Evolutionary conservation across 495 filamentous ascomycete species (phyloP).

Genomic region (Trichoderma orchidacearum): DNA sequence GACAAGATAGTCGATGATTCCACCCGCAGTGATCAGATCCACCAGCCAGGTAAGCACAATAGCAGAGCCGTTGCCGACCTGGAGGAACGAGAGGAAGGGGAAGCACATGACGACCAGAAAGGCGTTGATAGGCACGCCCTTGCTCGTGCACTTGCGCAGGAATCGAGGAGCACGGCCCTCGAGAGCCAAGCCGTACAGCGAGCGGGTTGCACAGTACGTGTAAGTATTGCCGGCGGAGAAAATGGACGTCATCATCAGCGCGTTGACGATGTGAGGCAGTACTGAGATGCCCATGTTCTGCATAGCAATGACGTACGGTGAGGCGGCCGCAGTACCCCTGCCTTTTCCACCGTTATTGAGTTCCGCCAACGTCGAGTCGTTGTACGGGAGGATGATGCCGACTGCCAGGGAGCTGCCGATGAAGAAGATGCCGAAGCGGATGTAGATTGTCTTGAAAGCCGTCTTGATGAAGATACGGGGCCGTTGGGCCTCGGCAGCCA

Average conservation of each 20-base stretch:
- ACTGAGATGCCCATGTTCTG: constrained; percentile 41
- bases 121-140: constrained; percentile 38
- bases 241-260: constrained; percentile 44
- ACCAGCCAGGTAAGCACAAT: constrained; percentile 24
- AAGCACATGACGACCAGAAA: constrained; percentile 35
- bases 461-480: constrained; percentile 29
- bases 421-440: constrained; percentile 38
- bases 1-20: constrained; percentile 45
- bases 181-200: constrained; percentile 48
- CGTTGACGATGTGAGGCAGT: constrained; percentile 55
- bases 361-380: constrained; percentile 21
- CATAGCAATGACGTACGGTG: constrained; percentile 63
- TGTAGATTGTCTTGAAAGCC: constrained; percentile 37
- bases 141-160: constrained; percentile 38
- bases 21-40: constrained; percentile 25
- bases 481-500: constrained; percentile 26
- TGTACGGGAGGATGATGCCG: constrained; percentile 32
- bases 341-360: constrained; percentile 14
- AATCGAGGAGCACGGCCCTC: constrained; percentile 41
- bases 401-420: constrained; percentile 29
- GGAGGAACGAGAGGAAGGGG: constrained; percentile 33
- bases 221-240: constrained; percentile 64
- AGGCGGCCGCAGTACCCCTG: constrained; percentile 36
- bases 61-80: constrained; percentile 18
- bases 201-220: constrained; percentile 54